Conservation (phyloP, 345 rosid genomes). For the rapeseed (Brassica napus) region DNA sequence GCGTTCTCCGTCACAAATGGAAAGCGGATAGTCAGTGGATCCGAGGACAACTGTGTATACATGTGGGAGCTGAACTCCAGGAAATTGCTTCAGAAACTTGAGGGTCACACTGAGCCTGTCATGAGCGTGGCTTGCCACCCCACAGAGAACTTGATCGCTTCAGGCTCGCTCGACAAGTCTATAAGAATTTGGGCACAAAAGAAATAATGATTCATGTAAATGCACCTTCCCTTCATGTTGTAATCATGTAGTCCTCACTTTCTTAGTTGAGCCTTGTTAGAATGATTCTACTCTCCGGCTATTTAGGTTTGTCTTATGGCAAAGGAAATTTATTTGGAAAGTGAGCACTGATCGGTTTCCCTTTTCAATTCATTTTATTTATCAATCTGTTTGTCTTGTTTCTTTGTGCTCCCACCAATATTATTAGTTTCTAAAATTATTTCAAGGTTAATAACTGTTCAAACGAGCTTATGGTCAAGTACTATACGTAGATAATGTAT, state of each 20-base stretch:
- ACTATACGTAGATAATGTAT: slow-evolving; percentile 54
- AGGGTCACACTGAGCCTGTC: slow-evolving; percentile 86
- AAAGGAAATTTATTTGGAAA: background rate
- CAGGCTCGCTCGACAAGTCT: slow-evolving; percentile 82
- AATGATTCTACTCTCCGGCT: background rate
- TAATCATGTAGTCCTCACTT: background rate
- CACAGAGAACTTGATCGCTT: slow-evolving; percentile 74
- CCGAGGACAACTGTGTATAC: slow-evolving; percentile 81
- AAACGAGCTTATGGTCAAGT: slow-evolving; percentile 82
- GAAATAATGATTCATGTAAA: slow-evolving; percentile 39
- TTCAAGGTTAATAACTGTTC: slow-evolving; percentile 36
- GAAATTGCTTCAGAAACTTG: slow-evolving; percentile 82
- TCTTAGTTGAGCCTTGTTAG: background rate
- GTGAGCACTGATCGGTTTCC: background rate
- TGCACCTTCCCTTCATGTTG: background rate
- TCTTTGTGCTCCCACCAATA: background rate
- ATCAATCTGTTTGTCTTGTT: background rate
- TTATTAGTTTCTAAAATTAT: too few species aligned
- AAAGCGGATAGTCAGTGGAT: slow-evolving; percentile 79
- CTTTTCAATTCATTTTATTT: slow-evolving; percentile 11
- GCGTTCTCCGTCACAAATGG: slow-evolving; percentile 85
- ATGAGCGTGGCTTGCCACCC: slow-evolving; percentile 90
- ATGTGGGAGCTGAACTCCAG: slow-evolving; percentile 89
- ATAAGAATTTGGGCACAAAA: slow-evolving; percentile 84
- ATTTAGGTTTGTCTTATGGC: background rate